Base-by-base conservation (phyloP, 2,329 filamentous ascomycete species). In the Stagonosporopsis rhizophila region DNA sequence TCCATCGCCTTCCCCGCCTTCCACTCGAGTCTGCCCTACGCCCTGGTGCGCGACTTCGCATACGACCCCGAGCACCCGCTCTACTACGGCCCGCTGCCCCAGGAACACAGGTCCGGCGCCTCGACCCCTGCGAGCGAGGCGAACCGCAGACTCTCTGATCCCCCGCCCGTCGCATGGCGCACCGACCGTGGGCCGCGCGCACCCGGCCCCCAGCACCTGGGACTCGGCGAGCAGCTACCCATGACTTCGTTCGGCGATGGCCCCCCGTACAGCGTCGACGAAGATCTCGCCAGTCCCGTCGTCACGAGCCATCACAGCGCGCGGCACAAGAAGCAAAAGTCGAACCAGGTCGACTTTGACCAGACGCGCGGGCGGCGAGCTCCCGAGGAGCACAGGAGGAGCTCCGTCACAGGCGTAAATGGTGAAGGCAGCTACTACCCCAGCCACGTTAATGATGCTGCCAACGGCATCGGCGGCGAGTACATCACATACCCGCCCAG, bases 21-120 rank as follows among this genome's bases (percentile, higher is more conserved):
- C 76, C 89, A 92, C 68, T 95, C 92, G 56, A 96, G 88, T 72
- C 85, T 97, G 17, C 78, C 90, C 6, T 97, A 97, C 75, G 88
- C 92, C n/a, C 82, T 91, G 40, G 93, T 99, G 63, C 89, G 95
- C 70, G 95, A 99, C 81, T 99, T 98, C 79, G 95, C 95, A 65
- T 99, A 98, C 74, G 87, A 91, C 28, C 74, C 85, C 23, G 83
- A 84, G 52, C 91, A 98, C 75, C 92, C 91, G 39, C 83, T 97
- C 76, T 95, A 98, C 80, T 96, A 96, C 81, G 95, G 95, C 1
- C 90, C 94, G n/a, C 88, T 91, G 15, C 89, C 89, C 34, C 39
- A 44, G 22, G 89, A 92, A 66, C 82, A 86, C 23, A 86, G 87
- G n/a, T 96, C 92, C 0, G 89, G 88, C 54, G 83, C 90, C 65